Conservation (phyloP, 2,329 filamentous ascomycete species). For the Fusarium falciforme region DNA sequence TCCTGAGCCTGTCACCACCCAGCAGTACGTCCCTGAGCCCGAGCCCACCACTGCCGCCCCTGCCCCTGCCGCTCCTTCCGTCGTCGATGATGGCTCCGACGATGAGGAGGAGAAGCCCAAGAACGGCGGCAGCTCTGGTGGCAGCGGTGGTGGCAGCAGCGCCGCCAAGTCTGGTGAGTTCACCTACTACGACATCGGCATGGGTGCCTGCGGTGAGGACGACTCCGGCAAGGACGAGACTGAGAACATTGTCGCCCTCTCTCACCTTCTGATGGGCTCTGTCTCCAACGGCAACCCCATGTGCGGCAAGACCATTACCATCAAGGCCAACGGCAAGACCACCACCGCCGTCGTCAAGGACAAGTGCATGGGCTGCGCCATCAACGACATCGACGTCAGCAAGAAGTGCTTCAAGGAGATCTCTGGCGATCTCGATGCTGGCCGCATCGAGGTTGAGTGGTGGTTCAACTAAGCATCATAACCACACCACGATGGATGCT, state of each 20-base stretch:
- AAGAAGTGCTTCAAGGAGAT: slow-evolving; percentile 66
- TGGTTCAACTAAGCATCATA: slow-evolving; percentile 54
- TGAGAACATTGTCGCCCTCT: slow-evolving; percentile 77
- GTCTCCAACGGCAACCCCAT: slow-evolving; percentile 75
- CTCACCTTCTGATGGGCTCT: slow-evolving; percentile 70
- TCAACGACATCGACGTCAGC: slow-evolving; percentile 69
- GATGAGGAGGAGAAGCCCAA: slow-evolving; percentile 32
- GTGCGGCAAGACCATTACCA: slow-evolving; percentile 76
- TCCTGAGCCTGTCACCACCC: slow-evolving; percentile 5
- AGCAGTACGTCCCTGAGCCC: slow-evolving; percentile 11
- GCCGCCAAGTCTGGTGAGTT: slow-evolving; percentile 68
- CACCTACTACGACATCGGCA: slow-evolving; percentile 78
- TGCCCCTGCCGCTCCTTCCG: slow-evolving; percentile 28
- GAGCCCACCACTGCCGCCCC: slow-evolving; percentile 31
- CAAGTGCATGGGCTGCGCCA: slow-evolving; percentile 78
- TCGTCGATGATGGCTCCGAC: slow-evolving; percentile 3
- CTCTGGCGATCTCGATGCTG: slow-evolving; percentile 57
- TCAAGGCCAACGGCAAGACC: slow-evolving; percentile 69
- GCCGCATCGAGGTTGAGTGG: slow-evolving; percentile 58
- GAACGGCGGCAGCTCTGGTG: slow-evolving; percentile 2
- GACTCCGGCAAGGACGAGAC: slow-evolving; percentile 65
- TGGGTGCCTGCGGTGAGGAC: slow-evolving; percentile 75
- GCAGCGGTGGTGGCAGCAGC: slow-evolving; percentile 25
- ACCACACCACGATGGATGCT: slow-evolving; percentile 7
- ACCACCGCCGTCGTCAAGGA: slow-evolving; percentile 72